Conservation (phyloP, 768 basidiomycete species). For the Termitomyces titanicus region DNA sequence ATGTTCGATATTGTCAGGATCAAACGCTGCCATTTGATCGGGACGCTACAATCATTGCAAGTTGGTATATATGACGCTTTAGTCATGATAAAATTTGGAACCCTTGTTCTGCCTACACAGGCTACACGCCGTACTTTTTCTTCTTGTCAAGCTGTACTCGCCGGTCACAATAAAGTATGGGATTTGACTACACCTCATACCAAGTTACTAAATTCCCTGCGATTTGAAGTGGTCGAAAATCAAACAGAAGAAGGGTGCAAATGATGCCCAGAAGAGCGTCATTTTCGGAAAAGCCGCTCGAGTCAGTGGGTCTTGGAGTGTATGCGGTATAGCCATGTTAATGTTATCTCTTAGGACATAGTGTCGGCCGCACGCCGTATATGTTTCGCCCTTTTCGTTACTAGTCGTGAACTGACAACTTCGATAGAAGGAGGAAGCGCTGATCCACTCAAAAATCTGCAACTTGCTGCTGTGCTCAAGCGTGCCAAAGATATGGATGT, state of each 20-base stretch:
- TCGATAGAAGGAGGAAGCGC: conserved; percentile 50
- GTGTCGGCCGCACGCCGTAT: conserved; percentile 56
- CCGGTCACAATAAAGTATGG: conserved; percentile 42
- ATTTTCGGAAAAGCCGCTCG: conserved; percentile 52
- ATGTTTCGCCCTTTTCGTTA: not conserved
- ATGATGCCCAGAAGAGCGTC: conserved; percentile 56
- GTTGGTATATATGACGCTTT: not conserved
- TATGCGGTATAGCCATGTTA: not conserved
- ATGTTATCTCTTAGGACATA: conserved; percentile 46
- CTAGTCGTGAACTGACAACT: not conserved
- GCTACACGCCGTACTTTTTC: conserved; percentile 18
- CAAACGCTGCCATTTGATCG: too few species aligned
- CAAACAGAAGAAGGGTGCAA: conserved; percentile 64
- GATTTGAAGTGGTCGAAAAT: conserved; percentile 69
- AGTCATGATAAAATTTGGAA: conserved; percentile 11
- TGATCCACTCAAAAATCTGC: conserved; percentile 50
- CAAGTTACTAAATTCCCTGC: not conserved
- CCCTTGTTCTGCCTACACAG: conserved; percentile 6
- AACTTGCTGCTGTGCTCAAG: conserved; percentile 52
- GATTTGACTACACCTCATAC: too few species aligned
- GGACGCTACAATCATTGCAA: not conserved
- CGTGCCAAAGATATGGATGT: conserved; percentile 54
- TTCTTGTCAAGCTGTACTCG: conserved; percentile 9
- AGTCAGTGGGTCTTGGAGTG: conserved; percentile 32
- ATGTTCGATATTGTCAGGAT: too few species aligned